phyloP scores from a whole-genome alignment of 2,329 filamentous ascomycete species.

The Aspergillus quadrilineatus region DNA sequence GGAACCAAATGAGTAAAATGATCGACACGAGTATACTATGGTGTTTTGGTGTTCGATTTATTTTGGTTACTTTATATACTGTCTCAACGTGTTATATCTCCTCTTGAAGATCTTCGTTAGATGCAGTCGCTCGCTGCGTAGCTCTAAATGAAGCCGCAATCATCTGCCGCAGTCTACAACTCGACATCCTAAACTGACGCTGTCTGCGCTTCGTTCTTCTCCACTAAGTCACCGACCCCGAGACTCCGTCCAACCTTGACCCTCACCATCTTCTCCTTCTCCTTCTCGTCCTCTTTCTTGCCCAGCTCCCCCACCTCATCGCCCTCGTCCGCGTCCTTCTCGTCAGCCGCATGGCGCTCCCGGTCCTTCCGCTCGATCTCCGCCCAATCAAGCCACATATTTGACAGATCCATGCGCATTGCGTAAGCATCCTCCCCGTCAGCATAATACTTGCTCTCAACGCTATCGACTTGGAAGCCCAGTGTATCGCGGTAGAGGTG shows the following conservation, averaged over 20 bases:
- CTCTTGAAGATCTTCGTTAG: not conserved
- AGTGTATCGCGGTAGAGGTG: constrained; percentile 91
- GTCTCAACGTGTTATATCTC: not conserved
- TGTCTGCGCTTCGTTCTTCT: constrained; percentile 45
- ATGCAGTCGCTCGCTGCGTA: not conserved
- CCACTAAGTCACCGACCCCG: constrained; percentile 66
- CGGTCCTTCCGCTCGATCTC: constrained; percentile 44
- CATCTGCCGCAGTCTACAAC: not conserved
- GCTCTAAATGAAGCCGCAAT: not conserved
- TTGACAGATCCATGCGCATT: constrained; percentile 81
- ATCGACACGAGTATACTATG: not conserved
- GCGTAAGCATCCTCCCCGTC: constrained; percentile 94
- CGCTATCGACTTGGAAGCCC: constrained; percentile 79
- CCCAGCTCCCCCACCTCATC: constrained; percentile 68
- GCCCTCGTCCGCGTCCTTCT: constrained; percentile 59
- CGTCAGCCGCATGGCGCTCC: constrained; percentile 33
- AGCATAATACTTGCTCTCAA: constrained; percentile 64
- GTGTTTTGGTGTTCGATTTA: not conserved
- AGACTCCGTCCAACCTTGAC: constrained; percentile 79
- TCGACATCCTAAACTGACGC: not conserved
- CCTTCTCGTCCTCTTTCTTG: constrained; percentile 45
- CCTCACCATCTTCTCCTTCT: constrained; percentile 67
- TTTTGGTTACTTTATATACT: not conserved
- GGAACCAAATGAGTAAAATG: not conserved
- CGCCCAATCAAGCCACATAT: constrained; percentile 48